These are phyloP conservation scores for Naganishia vishniacii DNA, from an alignment of 768 basidiomycete genomes.

Conservation along the genomic window DNA sequence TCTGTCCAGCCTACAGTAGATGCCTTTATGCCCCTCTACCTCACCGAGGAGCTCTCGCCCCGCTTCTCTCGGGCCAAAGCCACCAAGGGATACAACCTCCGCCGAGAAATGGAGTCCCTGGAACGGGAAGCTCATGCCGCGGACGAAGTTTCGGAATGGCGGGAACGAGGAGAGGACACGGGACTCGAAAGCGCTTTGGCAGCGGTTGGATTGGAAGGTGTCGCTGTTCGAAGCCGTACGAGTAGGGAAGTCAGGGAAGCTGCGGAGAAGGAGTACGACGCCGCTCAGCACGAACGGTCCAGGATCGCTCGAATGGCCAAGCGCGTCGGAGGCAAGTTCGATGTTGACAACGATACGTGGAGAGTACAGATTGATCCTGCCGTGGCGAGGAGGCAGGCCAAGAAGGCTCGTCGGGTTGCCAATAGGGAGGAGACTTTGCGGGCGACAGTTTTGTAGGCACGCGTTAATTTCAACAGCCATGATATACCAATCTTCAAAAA, in stretches of 20 bases:
- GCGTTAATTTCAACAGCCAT: neutral
- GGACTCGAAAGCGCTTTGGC: constrained; percentile 32
- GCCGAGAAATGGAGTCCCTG: constrained; percentile 29
- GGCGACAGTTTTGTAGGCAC: neutral
- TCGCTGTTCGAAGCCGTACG: constrained; percentile 35
- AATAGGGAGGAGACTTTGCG: constrained; percentile 27
- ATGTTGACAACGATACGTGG: constrained; percentile 25
- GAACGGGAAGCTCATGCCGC: constrained; percentile 31
- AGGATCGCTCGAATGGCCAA: constrained; percentile 34
- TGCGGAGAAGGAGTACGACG: constrained; percentile 36
- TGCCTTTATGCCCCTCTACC: constrained; percentile 42
- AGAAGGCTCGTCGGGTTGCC: constrained; percentile 17
- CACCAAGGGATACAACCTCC: constrained; percentile 35
- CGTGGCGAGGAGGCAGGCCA: constrained; percentile 19
- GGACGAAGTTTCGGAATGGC: constrained; percentile 36
- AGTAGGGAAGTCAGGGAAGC: constrained; percentile 41
- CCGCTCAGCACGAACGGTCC: constrained; percentile 25
- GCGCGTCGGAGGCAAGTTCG: constrained; percentile 25
- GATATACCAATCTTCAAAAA: too few relatives aligned
- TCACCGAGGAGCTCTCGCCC: constrained; percentile 45
- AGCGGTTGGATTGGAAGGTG: constrained; percentile 35
- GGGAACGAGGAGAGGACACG: constrained; percentile 35
- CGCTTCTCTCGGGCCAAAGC: constrained; percentile 40
- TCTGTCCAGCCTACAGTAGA: constrained; percentile 29
- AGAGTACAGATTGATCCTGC: constrained; percentile 21